Evolutionary conservation across 2,329 filamentous ascomycete genomes (phyloP).

Genomic region (Fonsecaea multimorphosa): DNA sequence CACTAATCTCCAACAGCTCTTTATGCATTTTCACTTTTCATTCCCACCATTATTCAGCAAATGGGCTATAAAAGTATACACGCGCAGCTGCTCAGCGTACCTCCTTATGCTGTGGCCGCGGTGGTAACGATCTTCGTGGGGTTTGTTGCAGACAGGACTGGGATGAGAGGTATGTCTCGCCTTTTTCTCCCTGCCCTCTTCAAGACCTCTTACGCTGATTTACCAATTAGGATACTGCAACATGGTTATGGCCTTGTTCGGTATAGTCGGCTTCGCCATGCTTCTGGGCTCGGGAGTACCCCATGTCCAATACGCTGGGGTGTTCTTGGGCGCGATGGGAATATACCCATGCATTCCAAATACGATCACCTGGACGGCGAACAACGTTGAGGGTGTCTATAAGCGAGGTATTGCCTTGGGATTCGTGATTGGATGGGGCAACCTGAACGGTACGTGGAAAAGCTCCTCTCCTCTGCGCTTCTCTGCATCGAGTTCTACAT

Average conservation of each 20-base stretch:
- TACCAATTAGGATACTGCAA: slow-evolving; percentile 77
- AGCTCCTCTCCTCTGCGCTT: background rate
- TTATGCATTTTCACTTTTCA: slow-evolving; percentile 77
- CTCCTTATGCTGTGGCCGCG: slow-evolving; percentile 75
- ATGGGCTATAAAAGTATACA: slow-evolving; percentile 65
- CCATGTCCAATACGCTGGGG: slow-evolving; percentile 78
- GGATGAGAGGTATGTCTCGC: slow-evolving; percentile 40
- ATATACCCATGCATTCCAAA: slow-evolving; percentile 89
- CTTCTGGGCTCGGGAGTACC: slow-evolving; percentile 69
- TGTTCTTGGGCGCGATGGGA: slow-evolving; percentile 82
- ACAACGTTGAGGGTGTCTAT: slow-evolving; percentile 87
- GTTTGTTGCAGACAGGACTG: slow-evolving; percentile 76
- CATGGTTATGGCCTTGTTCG: slow-evolving; percentile 71
- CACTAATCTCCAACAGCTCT: no score
- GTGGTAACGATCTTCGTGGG: slow-evolving; percentile 70
- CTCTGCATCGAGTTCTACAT: background rate
- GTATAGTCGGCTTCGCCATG: slow-evolving; percentile 79
- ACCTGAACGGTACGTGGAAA: slow-evolving; percentile 65
- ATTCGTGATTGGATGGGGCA: slow-evolving; percentile 91
- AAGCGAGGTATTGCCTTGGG: slow-evolving; percentile 88
- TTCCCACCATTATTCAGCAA: slow-evolving; percentile 76
- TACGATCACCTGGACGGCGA: slow-evolving; percentile 85
- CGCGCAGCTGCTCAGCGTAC: slow-evolving; percentile 75
- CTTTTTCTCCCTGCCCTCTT: background rate
- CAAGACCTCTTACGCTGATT: background rate